Evolutionary conservation across 2,329 filamentous ascomycete species (phyloP), one percentile per base, ranked within the genome.

Genomic region (Xylariaceae sp.): DNA sequence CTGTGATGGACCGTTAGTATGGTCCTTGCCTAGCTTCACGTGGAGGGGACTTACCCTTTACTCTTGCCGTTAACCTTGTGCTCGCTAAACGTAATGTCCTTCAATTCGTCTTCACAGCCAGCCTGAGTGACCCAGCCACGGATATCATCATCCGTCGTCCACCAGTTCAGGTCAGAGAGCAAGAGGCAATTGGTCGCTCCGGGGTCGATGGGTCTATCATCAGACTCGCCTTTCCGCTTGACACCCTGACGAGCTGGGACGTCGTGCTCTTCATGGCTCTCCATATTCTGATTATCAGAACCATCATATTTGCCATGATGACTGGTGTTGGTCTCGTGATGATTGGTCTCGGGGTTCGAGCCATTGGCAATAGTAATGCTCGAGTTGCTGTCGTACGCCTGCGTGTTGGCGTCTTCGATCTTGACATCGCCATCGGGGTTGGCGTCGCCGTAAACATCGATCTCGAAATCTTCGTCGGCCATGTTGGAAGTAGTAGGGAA

Each of bases 31-130:
- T 39, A 10, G 13, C 10, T 11, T 45, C 23, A 13, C 10, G 18
- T 48, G 23, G 11, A 23, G 44, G 34, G 10, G 44, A 75, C 86
- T 64, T 81, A 96, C 92, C 94, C 93, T 78, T 97, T 97, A 76
- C 91, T 96, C 78, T 99, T 99, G 67, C 94, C 94, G 67, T 99
- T 99, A 52, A 97, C 92, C 73, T 99, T 99, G 76, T 97, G 94
- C 74, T 99, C 94, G 69, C 91, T 97, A 74, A 97, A 99, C 0
- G 92, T 96, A 55, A 99, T 85, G 62, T 97, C 94, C 69, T 90
- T 92, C 15, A 97, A 77, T 69, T 96, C 90, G 51, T 87, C 82
- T 73, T 97, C 94, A 67, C 86, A 90, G 1, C 83, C 84, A n/a
- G 88, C 90, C 65, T 89, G 82, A 65, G 86, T 86, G 23, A 89